These are phyloP conservation scores for Biscogniauxia sp. DNA, from an alignment of 2,329 filamentous ascomycete genomes.

Conservation along the genomic window DNA sequence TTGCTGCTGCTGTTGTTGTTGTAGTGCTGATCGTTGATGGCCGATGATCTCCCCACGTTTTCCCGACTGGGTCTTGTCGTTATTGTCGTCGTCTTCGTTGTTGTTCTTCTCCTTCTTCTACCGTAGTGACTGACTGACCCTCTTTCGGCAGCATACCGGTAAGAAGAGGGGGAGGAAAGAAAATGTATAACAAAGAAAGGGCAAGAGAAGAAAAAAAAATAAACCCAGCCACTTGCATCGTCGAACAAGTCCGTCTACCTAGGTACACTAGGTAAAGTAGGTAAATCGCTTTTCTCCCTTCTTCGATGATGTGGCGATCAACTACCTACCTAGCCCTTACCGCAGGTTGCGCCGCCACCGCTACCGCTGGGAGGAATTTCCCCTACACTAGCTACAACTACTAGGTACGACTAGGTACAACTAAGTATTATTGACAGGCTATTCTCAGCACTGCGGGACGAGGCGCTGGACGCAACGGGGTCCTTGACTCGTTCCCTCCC, in stretches of 20 bases:
- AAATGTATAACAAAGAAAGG: not conserved
- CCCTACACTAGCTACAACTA: not conserved
- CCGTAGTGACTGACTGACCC: not conserved
- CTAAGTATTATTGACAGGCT: slow-evolving; percentile 6
- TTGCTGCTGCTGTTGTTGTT: too few species aligned
- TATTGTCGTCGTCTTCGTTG: too few species aligned
- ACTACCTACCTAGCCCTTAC: slow-evolving; percentile 15
- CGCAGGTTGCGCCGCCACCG: slow-evolving; percentile 14
- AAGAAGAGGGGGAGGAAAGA: not conserved
- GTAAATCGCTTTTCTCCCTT: slow-evolving; percentile 1
- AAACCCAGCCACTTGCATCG: not conserved
- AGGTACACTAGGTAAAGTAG: too few species aligned
- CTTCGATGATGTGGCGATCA: slow-evolving; percentile 17
- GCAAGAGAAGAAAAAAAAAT: not conserved
- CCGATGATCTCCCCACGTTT: too few species aligned
- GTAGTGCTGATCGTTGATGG: not conserved
- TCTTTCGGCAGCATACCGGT: slow-evolving; percentile 1
- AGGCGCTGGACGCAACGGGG: slow-evolving; percentile 19
- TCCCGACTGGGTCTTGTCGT: too few species aligned
- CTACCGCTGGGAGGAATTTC: slow-evolving; percentile 22
- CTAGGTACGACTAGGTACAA: too few species aligned
- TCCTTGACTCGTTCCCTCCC: not conserved
- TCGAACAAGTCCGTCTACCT: slow-evolving; percentile 7
- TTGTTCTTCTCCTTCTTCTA: not conserved
- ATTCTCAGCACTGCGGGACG: slow-evolving; percentile 24